phyloP scores from a whole-genome alignment of 129 eudicot genomes.

The Flaveria trinervia region DNA sequence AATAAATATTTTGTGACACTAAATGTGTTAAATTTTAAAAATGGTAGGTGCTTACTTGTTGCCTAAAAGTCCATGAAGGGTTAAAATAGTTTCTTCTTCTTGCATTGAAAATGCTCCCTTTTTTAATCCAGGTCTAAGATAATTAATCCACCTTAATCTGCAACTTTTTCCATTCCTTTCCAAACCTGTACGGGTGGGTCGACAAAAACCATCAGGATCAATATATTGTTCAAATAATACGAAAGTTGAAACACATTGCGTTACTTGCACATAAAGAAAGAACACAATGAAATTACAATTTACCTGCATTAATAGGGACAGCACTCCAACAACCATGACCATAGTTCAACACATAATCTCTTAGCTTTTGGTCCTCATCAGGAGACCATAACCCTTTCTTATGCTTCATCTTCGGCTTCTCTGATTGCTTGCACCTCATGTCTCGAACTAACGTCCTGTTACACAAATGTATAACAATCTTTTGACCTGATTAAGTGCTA shows the following conservation, averaged over 20 bases:
- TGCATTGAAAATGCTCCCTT: constrained; percentile 56
- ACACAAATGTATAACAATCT: background rate
- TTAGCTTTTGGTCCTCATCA: constrained; percentile 76
- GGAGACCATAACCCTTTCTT: constrained; percentile 96
- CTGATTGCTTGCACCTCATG: constrained; percentile 50
- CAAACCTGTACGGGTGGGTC: constrained; percentile 50
- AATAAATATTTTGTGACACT: background rate
- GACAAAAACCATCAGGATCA: constrained; percentile 9
- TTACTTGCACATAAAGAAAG: constrained; percentile 13
- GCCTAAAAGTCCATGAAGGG: constrained; percentile 72
- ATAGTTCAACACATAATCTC: constrained; percentile 59
- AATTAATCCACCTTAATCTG: constrained; percentile 92
- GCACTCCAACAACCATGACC: constrained; percentile 93
- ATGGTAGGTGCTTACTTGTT: constrained; percentile 65
- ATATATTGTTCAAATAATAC: background rate
- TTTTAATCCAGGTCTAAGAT: constrained; percentile 81
- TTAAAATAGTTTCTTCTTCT: constrained; percentile 64
- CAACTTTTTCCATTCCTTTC: constrained; percentile 89
- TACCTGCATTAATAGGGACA: constrained; percentile 75
- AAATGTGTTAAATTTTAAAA: background rate
- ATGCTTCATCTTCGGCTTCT: constrained; percentile 56
- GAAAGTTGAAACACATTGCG: background rate
- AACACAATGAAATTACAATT: constrained; percentile 19
- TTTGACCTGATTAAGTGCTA: background rate
- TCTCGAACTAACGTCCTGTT: background rate